Conservation (phyloP, 345 rosid genomes). For the Eucalyptus pumila region DNA sequence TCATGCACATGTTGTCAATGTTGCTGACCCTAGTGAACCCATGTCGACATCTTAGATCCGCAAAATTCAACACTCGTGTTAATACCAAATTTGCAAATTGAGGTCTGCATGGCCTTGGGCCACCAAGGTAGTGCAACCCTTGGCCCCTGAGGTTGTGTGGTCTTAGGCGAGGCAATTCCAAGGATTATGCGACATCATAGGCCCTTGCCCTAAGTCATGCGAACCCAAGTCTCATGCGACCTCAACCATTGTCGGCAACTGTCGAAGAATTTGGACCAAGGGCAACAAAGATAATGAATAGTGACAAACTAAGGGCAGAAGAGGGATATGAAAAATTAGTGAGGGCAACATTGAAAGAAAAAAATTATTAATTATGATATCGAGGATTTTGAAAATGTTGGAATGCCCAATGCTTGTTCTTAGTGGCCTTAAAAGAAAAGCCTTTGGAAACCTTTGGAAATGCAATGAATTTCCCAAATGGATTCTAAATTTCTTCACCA, state of each 20-base stretch:
- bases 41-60: not conserved
- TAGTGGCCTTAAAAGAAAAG: too few relatives aligned
- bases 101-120: not conserved
- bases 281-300: not conserved
- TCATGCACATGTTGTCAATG: accelerated
- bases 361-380: too few relatives aligned
- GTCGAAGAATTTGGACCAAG: not conserved
- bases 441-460: not conserved
- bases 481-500: not conserved
- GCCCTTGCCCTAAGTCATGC: not conserved
- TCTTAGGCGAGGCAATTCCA: not conserved
- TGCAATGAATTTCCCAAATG: not conserved
- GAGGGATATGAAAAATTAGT: not conserved
- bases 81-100: too few relatives aligned
- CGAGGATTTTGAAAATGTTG: too few relatives aligned
- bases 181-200: accelerated
- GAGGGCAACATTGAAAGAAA: not conserved
- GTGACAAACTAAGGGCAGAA: not conserved
- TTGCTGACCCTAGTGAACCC: not conserved
- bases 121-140: not conserved
- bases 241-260: not conserved
- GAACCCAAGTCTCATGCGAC: accelerated
- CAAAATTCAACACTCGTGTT: too few relatives aligned
- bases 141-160: not conserved
- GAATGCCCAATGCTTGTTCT: not conserved